Evolutionary conservation across 1,139 yeast species (phyloP).

Genomic region (Lodderomyces theae): DNA sequence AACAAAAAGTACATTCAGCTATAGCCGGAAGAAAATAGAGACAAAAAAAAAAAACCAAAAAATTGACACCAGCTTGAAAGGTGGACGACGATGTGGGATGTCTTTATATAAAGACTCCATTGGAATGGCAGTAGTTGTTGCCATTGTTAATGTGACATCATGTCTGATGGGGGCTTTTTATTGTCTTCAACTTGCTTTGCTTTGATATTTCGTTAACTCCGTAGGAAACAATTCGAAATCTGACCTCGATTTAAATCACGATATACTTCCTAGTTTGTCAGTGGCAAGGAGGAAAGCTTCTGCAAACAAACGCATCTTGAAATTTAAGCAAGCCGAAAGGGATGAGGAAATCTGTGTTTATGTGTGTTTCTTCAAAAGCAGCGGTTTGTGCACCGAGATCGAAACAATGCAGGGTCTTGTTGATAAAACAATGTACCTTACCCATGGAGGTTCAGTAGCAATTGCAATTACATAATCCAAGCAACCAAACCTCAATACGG

Average conservation of each 20-base stretch:
- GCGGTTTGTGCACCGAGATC: not conserved
- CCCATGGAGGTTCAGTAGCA: no score
- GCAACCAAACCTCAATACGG: not conserved
- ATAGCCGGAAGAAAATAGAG: not conserved
- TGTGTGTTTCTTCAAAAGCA: no score
- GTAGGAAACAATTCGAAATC: not conserved
- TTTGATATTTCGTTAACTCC: not conserved
- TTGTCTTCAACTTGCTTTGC: not conserved
- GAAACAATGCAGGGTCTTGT: constrained; percentile 2
- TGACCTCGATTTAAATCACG: not conserved
- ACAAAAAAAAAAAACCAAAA: not conserved
- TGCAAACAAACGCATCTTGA: not conserved
- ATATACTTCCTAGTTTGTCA: not conserved
- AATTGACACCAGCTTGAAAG: no score
- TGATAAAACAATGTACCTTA: not conserved
- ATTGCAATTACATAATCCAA: no score
- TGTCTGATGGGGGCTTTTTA: not conserved
- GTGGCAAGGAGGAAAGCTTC: no score
- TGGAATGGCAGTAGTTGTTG: no score
- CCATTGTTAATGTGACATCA: not conserved
- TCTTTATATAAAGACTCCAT: no score
- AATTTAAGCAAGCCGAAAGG: constrained; percentile 1
- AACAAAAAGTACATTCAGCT: not conserved
- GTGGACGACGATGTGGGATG: no score
- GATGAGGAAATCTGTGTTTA: no score